Evolutionary conservation across 2,329 filamentous ascomycete species (phyloP), one percentile per base, ranked within the genome.

Genomic region (Ophiostoma novo-ulmi): DNA sequence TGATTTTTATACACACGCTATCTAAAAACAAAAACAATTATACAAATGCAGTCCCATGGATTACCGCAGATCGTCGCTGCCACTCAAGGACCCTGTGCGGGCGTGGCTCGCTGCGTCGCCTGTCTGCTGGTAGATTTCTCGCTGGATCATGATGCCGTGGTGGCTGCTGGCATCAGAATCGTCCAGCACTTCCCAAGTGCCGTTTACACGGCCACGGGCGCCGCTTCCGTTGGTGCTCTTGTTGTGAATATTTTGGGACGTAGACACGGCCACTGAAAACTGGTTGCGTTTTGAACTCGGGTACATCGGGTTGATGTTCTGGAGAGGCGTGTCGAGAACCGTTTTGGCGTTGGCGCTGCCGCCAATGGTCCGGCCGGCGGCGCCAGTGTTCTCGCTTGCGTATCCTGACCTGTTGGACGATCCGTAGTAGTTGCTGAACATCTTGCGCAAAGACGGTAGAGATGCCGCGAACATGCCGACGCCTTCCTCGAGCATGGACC

Each of bases 401-500:
- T 58, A 10, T 1, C 52, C 52, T 14, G 70, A 71, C 55, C 44
- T 36, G 70, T 65, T 68, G 52, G 66, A 64, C 13, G 70, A 71
- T 14, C 70, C 70, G 31, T 71, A 71, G 58, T 31, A 71, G 66
- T 39, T 68, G 55, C n/a, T 26, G 31, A 73, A 70, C 5, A 72
- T 69, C 52, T 70, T 52, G 35, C 72, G 71, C 31, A 73, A 48
- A 0, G 72, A 61, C 4, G 72, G 72, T 63, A 73, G 67, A 6
- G 68, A 70, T 8, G 70, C 68, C 3, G 72, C 71, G 26, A 71
- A 68, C 66, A 73, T 58, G 26, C 70, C 71, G 17, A 72, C 48
- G 20, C 71, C 71, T 4, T 67, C 63, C 64, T 73, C 72, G 69
- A 73, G 48, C 63, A 70, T 71, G n/a, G 67, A 70, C 67, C 70